phyloP scores from a whole-genome alignment of 345 rosid species.

The Hibiscus syriacus region DNA sequence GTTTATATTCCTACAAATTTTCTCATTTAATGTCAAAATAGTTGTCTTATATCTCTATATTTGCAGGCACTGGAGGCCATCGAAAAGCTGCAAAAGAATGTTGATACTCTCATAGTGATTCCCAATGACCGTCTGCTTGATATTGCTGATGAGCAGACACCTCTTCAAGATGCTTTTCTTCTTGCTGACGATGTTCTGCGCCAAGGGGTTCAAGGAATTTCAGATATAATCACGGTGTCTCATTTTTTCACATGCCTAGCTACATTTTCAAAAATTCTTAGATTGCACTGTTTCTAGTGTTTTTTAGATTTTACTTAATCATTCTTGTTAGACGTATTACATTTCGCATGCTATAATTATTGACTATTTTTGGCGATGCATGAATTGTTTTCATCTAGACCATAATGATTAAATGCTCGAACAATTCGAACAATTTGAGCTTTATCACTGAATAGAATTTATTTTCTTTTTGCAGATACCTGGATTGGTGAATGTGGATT shows the following conservation, averaged over 20 bases:
- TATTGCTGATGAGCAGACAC: conserved; percentile 96
- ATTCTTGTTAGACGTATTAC: neutral
- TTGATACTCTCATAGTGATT: conserved; percentile 90
- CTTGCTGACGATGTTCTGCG: conserved; percentile 88
- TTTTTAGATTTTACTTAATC: neutral
- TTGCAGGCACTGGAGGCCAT: conserved; percentile 92
- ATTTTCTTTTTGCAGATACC: conserved; percentile 55
- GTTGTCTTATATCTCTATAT: neutral
- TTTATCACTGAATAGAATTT: neutral
- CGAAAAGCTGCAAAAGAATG: conserved; percentile 89
- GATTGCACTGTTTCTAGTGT: neutral
- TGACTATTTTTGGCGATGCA: neutral
- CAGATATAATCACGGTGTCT: conserved; percentile 92
- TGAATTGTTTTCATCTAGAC: neutral
- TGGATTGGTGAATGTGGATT: conserved; percentile 96
- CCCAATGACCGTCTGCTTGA: conserved; percentile 96
- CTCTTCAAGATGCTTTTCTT: conserved; percentile 96
- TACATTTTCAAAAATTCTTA: neutral
- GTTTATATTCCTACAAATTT: neutral
- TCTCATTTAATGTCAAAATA: neutral
- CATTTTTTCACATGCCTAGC: neutral
- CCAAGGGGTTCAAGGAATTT: conserved; percentile 99
- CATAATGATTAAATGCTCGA: neutral
- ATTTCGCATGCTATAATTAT: neutral
- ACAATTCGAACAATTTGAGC: conserved; percentile 15